Conservation (phyloP, 2,329 filamentous ascomycete species). For the Amylocarpus encephaloides region DNA sequence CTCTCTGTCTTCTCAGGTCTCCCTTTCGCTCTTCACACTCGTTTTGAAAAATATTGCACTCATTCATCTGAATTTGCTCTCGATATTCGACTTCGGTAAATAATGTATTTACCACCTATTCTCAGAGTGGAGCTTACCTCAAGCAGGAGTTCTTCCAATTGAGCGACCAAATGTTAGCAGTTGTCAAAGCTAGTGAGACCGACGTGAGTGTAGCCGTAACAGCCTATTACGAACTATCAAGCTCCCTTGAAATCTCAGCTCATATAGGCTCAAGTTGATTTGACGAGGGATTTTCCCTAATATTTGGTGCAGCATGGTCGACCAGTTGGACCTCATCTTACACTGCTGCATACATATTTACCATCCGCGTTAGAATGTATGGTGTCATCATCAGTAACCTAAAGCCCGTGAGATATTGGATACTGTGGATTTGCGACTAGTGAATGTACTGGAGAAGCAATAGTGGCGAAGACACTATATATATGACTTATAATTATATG, state of each 20-base stretch:
- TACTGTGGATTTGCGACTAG: conserved; percentile 32
- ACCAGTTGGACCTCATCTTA: conserved; percentile 32
- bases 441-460: conserved; percentile 31
- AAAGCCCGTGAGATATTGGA: conserved; percentile 29
- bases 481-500: conserved; percentile 33
- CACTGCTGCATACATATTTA: conserved; percentile 29
- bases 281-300: conserved; percentile 26
- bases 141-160: conserved; percentile 32
- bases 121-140: conserved; percentile 1
- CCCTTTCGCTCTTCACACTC: background rate
- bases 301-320: conserved; percentile 27
- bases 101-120: background rate
- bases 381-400: conserved; percentile 37
- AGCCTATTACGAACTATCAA: conserved; percentile 33
- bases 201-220: conserved; percentile 29
- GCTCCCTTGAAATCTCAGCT: conserved; percentile 28
- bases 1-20: background rate
- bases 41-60: conserved; percentile 1
- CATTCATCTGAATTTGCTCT: background rate
- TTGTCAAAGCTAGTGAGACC: conserved; percentile 30
- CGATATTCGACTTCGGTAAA: background rate
- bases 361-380: conserved; percentile 34
- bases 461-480: conserved; percentile 20
- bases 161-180: conserved; percentile 35
- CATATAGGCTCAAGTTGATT: conserved; percentile 20